Percentiles rank a stretch among this genome's conserved stretches.
phyloP scores from a whole-genome alignment of 2,329 filamentous ascomycete species.

The Eurotiales sp. region DNA sequence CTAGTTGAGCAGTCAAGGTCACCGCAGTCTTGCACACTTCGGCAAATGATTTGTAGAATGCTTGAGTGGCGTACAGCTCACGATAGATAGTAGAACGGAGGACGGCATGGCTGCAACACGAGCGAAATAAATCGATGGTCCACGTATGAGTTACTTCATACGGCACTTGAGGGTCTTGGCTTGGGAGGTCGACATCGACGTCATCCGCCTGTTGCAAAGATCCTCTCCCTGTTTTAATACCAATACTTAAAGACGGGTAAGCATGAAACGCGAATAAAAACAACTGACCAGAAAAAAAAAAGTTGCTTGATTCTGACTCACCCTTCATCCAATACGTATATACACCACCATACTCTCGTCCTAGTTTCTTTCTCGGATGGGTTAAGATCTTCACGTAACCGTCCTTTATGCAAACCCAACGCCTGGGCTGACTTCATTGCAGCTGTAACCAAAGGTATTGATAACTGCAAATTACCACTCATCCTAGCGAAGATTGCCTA shows the following conservation, averaged over 20 bases:
- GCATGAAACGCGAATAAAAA: background rate
- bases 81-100: constrained; percentile 92
- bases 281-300: no score
- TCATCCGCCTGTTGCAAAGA: constrained; percentile 68
- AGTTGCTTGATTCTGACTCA: constrained; percentile 23
- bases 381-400: constrained; percentile 82
- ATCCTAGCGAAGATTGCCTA: constrained; percentile 82
- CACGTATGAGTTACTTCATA: constrained; percentile 63
- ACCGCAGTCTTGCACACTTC: constrained; percentile 88
- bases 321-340: constrained; percentile 68
- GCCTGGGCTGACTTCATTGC: constrained; percentile 85
- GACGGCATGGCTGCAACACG: constrained; percentile 81
- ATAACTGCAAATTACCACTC: constrained; percentile 87
- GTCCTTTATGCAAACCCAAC: constrained; percentile 87
- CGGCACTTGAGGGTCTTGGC: constrained; percentile 79
- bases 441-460: constrained; percentile 80
- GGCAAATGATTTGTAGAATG: constrained; percentile 77
- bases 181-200: constrained; percentile 90
- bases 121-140: constrained; percentile 88
- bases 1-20: constrained; percentile 77
- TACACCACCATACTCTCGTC: constrained; percentile 70
- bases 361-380: constrained; percentile 86
- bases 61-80: constrained; percentile 81
- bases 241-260: constrained; percentile 46
- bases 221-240: constrained; percentile 62